Evolutionary conservation across 2,329 filamentous ascomycete species (phyloP), one percentile per base, ranked within the genome.

Genomic region (Cryphonectria parasitica): DNA sequence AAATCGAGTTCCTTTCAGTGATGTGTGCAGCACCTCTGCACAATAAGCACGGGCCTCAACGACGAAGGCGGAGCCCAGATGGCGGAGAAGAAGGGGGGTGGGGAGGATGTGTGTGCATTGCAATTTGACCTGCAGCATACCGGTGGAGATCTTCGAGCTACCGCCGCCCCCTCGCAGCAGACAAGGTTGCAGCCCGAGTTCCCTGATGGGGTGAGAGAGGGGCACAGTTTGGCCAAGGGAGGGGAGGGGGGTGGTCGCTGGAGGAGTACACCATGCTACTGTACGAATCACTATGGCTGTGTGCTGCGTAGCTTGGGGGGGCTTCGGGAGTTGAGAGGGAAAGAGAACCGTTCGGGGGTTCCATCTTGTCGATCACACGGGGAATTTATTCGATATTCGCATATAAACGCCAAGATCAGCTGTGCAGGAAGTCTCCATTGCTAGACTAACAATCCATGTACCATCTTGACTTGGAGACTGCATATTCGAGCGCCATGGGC

Each of bases 291-390:
- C 22, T n/a, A 49, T n/a, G 45, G 22, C 58, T 31, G 22, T 19
- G 19, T 39, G 6, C 58, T 3, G 7, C 1, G 34, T 39, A 39
- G 31, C 34, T 39, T 19, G 36, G 36, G 36, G 36, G 31, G 6
- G 31, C 19, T 34, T 61, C 58, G 58, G 58, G 58, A 61, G 31
- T 61, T 61, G 31, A 15, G 34, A 13, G 45, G 45, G 45, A 49
- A 6, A 49, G 19, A 15, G 58, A 36, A 61, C 31, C 34, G 4
- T 61, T 61, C 31, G 31, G 31, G 58, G 34, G n/a, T 31, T 4
- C 31, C 34, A 22, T 61, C 58, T 61, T 39, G 58, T 61, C 58
- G 58, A 61, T 61, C 58, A 19, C 22, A 36, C 58, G 58, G 58
- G 58, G 58, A 22, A 36, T 61, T 61, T 36, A 39, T 36, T 61